Percentiles rank a stretch among this genome's conserved stretches.
Evolutionary conservation across 495 filamentous ascomycete genomes (phyloP).

Genomic region (Talaromyces proteolyticus): DNA sequence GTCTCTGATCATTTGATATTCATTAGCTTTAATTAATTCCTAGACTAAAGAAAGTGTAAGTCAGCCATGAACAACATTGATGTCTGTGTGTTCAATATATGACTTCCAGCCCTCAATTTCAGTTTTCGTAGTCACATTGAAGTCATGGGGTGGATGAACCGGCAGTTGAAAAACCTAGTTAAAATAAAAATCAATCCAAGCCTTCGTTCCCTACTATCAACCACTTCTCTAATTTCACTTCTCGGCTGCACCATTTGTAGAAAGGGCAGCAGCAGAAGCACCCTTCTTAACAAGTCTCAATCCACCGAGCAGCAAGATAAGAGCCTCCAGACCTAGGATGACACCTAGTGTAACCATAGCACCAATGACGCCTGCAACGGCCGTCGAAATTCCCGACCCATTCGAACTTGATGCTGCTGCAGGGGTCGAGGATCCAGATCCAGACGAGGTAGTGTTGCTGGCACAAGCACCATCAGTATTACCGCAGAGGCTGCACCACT

Average conservation of each 20-base stretch:
- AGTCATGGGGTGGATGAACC: too few species aligned
- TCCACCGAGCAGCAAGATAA: constrained; percentile 38
- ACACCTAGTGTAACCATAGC: constrained; percentile 56
- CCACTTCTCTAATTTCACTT: background rate
- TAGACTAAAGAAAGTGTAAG: too few species aligned
- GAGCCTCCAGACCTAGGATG: constrained; percentile 39
- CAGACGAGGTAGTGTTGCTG: constrained; percentile 5
- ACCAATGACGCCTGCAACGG: constrained; percentile 54
- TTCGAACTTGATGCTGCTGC: constrained; percentile 10
- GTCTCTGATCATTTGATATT: background rate
- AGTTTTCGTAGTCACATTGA: background rate
- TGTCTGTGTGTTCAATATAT: too few species aligned
- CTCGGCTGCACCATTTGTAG: background rate
- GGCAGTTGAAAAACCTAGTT: too few species aligned
- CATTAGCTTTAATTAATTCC: background rate
- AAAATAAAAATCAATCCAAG: too few species aligned
- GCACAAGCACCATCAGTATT: constrained; percentile 35
- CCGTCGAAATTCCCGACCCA: constrained; percentile 24
- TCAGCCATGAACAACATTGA: too few species aligned
- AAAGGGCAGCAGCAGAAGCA: constrained; percentile 1
- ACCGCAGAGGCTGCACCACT: constrained; percentile 43
- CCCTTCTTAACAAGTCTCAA: constrained; percentile 38
- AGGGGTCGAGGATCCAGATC: constrained; percentile 6
- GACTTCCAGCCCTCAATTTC: background rate
- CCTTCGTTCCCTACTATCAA: too few species aligned